A percentile compares a stretch with the other conserved stretches of the same genome.
phyloP scores from a whole-genome alignment of 148 eudicot species.

The Amaranthus cruentus region DNA sequence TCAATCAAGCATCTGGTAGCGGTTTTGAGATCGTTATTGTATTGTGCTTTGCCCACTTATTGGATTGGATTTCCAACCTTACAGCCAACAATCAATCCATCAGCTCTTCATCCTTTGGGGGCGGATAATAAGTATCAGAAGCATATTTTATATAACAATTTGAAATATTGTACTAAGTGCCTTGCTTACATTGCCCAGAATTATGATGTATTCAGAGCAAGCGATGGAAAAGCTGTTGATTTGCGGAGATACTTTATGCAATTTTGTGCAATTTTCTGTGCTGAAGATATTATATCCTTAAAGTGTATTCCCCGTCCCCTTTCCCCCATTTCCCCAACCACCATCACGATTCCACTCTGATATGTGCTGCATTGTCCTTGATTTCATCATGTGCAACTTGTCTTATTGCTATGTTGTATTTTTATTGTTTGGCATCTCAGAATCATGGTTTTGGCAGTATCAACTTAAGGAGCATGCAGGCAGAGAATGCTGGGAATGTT shows the following conservation, averaged over 20 bases:
- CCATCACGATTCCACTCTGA: background rate
- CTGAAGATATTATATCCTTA: background rate
- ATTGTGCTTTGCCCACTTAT: no score
- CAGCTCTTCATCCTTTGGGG: no score
- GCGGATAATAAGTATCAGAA: no score
- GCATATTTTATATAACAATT: no score
- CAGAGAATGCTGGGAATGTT: conserved; percentile 59
- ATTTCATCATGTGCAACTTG: conserved; percentile 32
- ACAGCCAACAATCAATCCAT: no score
- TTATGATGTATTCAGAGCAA: background rate
- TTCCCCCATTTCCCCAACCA: background rate
- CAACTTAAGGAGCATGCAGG: conserved; percentile 88
- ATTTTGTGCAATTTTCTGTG: background rate
- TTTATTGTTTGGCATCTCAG: conserved; percentile 52
- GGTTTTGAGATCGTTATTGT: no score
- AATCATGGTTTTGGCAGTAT: conserved; percentile 90
- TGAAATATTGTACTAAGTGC: background rate
- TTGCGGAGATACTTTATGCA: background rate
- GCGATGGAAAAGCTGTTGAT: background rate
- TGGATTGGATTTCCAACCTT: no score
- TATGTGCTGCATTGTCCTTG: conserved; percentile 18
- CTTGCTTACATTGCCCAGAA: background rate
- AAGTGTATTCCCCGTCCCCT: background rate
- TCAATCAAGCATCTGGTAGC: no score
- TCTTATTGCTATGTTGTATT: conserved; percentile 30